Conservation (phyloP, 768 basidiomycete genomes). For the Lentinula sp. region DNA sequence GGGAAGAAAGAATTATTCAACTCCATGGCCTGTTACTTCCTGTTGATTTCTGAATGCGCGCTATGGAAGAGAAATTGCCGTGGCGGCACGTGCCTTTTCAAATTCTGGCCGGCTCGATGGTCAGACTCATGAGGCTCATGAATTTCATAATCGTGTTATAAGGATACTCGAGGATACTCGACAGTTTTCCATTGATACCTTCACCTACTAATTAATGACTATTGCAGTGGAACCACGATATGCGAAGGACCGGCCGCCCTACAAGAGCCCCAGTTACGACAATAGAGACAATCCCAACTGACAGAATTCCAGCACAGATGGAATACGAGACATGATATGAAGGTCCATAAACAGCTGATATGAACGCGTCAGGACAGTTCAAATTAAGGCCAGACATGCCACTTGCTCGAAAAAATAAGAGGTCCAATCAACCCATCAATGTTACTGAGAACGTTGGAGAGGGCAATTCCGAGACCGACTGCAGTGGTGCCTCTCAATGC, state of each 20-base stretch:
- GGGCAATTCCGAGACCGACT: slow-evolving; percentile 1
- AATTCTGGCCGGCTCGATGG: too few species aligned
- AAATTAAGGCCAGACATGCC: background rate
- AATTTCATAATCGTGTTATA: too few species aligned
- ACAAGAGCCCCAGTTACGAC: background rate
- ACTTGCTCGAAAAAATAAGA: background rate
- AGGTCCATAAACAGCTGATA: background rate
- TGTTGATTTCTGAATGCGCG: too few species aligned
- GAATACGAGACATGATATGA: slow-evolving; percentile 4
- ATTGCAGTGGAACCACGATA: too few species aligned
- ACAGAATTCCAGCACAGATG: background rate
- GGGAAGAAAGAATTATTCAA: too few species aligned
- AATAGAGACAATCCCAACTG: slow-evolving; percentile 1
- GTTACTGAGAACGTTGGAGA: background rate
- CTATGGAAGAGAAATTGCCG: too few species aligned
- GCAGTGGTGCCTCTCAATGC: slow-evolving; percentile 2
- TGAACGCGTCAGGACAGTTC: background rate
- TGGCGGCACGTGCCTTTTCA: too few species aligned
- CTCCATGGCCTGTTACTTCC: too few species aligned
- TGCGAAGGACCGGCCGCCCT: background rate
- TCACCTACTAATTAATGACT: too few species aligned
- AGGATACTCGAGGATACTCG: too few species aligned
- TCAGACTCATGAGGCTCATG: too few species aligned
- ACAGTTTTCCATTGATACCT: too few species aligned
- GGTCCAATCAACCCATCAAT: slow-evolving; percentile 4